Evolutionary conservation across 805 yeast genomes (phyloP), one percentile per base, ranked within the genome.

Genomic region (Candida methanosorbosa): DNA sequence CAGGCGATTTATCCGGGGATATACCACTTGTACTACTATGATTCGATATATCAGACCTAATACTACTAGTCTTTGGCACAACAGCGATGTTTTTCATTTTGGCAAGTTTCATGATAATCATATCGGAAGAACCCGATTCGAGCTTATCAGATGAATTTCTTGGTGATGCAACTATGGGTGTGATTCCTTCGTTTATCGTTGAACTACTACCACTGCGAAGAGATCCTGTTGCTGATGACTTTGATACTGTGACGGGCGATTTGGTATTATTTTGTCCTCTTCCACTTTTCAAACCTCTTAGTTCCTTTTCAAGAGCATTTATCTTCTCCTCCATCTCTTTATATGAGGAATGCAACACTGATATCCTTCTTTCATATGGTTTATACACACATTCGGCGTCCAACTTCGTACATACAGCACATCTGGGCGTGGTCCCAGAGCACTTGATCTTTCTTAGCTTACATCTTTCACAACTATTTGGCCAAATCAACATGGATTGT

Each of bases 401-500:
- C 11, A 40, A 12, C 4, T 29, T 38, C 3, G 5, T 15, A 29
- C 57, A 52, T 22, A 35, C 37, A 7, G 35, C 12, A 30, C 57
- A 52, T 15, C 26, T 32, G 9, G 55, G 55, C 5, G 31, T 37
- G 18, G 43, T 48, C 2, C 57, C 55, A 3, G 54, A 42, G 26
- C 57, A 52, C 34, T 38, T 43, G 7, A 40, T 40, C 34, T 50
- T 52, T 21, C 40, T 41, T 22, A 38, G 28, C 30, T 41, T 49
- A 33, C 57, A 52, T 11, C 24, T 14, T 21, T 38, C 47, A 35
- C 57, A 52, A n/a, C 33, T 30, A 13, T 16, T 30, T 14, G 4
- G 13, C 12, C 18, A 18, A n/a, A 16, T 29, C 13, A 28, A 23
- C 19, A 18, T 8, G 7, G 4, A 14, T 5, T 23, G 27, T 17